A percentile compares a stretch with the other conserved stretches of the same genome.
phyloP scores from a whole-genome alignment of 177 flowering plant species.

The Tripterygium wilfordii region DNA sequence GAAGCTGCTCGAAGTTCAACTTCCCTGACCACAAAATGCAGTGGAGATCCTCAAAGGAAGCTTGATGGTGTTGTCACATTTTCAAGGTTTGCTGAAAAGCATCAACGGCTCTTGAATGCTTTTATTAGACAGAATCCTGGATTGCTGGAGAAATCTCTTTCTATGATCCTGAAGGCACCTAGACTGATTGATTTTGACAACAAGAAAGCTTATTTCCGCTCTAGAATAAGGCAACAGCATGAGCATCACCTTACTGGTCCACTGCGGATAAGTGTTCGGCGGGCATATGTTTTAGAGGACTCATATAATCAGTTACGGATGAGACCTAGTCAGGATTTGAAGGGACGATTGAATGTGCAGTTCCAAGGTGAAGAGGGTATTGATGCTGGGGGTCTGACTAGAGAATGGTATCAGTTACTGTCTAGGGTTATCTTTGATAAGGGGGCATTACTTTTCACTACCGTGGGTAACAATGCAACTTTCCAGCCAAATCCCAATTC shows the following conservation, averaged over 20 bases:
- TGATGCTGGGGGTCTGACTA: conserved; percentile 97
- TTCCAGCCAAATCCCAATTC: conserved; percentile 98
- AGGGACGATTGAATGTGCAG: conserved; percentile 88
- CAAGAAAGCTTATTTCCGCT: conserved; percentile 82
- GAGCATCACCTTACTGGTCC: conserved; percentile 85
- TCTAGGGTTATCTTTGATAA: conserved; percentile 95
- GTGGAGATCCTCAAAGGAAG: conserved; percentile 40
- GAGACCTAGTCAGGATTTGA: conserved; percentile 79
- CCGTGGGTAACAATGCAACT: conserved; percentile 86
- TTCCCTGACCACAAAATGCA: conserved; percentile 18
- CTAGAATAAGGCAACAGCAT: conserved; percentile 89
- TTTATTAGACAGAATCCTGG: conserved; percentile 88
- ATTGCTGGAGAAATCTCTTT: conserved; percentile 84
- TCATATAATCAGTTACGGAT: conserved; percentile 92
- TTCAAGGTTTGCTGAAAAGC: conserved; percentile 80
- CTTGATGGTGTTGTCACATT: conserved; percentile 62
- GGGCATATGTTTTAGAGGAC: conserved; percentile 93
- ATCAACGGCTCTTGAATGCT: conserved; percentile 83
- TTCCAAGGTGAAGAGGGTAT: conserved; percentile 99
- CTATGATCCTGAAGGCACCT: conserved; percentile 86
- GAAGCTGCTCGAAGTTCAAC: conserved; percentile 48
- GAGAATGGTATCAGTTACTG: conserved; percentile 94
- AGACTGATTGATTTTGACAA: conserved; percentile 92
- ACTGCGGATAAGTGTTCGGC: conserved; percentile 74
- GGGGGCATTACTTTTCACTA: conserved; percentile 92